Evolutionary conservation across 148 eudicot species (phyloP).

Genomic region (Heliosperma pusillum): DNA sequence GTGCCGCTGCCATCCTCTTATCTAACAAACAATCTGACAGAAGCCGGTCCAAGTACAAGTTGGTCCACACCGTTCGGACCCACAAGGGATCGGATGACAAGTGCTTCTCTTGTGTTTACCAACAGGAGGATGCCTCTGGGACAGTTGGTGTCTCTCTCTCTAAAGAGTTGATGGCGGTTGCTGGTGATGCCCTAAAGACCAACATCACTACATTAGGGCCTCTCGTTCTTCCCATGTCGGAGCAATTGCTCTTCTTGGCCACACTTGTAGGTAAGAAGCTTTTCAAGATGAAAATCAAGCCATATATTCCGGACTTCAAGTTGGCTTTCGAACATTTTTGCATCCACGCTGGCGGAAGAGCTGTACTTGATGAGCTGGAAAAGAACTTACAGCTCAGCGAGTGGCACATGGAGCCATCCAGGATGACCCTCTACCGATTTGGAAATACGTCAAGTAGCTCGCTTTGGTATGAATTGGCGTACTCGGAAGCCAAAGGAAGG

Average conservation of each 20-base stretch:
- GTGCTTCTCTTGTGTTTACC: conserved; percentile 70
- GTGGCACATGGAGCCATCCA: conserved; percentile 78
- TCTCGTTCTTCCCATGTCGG: conserved; percentile 81
- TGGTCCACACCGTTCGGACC: conserved; percentile 65
- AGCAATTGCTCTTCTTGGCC: conserved; percentile 67
- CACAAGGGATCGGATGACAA: conserved; percentile 77
- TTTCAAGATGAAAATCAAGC: conserved; percentile 69
- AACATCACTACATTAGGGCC: conserved; percentile 75
- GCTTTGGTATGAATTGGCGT: conserved; percentile 69
- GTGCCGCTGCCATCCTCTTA: conserved; percentile 66
- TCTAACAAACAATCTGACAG: conserved; percentile 58
- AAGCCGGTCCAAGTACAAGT: conserved; percentile 54
- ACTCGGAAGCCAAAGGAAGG: conserved; percentile 74
- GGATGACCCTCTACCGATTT: conserved; percentile 71
- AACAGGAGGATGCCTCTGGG: conserved; percentile 59
- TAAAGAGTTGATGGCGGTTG: conserved; percentile 78
- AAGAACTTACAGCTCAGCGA: conserved; percentile 65
- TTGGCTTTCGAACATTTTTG: conserved; percentile 77
- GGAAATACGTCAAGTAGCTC: conserved; percentile 80
- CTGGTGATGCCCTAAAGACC: conserved; percentile 78
- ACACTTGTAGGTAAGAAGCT: conserved; percentile 61
- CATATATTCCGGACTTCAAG: conserved; percentile 73
- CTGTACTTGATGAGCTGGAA: conserved; percentile 69
- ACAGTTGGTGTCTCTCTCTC: conserved; percentile 68
- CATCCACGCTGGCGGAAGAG: conserved; percentile 77